These are phyloP conservation scores for Uronychia binucleata DNA, from an alignment of 73 alveolate species.

Conservation along the genomic window DNA sequence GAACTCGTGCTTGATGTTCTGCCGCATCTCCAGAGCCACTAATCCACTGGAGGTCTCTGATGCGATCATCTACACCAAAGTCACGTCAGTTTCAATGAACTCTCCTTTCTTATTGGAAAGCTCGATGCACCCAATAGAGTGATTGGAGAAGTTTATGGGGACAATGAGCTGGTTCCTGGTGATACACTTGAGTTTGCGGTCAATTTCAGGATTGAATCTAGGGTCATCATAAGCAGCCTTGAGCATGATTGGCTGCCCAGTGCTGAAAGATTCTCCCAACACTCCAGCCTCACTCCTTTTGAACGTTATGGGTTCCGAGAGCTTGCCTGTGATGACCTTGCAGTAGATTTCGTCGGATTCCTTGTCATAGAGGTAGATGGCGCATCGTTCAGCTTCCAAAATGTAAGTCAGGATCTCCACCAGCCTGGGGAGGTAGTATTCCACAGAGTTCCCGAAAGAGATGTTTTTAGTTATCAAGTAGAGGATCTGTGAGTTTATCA, in stretches of 20 bases:
- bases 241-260: background rate
- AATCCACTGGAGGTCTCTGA: conserved; percentile 32
- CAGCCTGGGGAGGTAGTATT: conserved; percentile 45
- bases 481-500: conserved; percentile 19
- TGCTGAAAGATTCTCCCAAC: background rate
- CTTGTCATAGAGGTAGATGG: conserved; percentile 29
- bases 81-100: conserved; percentile 24
- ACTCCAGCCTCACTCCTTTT: conserved; percentile 6
- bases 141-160: conserved; percentile 39
- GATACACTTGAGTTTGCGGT: conserved; percentile 2
- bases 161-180: conserved; percentile 27
- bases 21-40: conserved; percentile 42
- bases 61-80: conserved; percentile 3
- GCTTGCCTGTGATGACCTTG: conserved; percentile 54
- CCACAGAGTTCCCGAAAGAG: conserved; percentile 10
- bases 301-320: conserved; percentile 33
- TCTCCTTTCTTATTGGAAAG: conserved; percentile 43
- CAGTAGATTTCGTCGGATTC: conserved; percentile 36
- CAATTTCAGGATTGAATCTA: background rate
- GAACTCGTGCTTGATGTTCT: conserved; percentile 35
- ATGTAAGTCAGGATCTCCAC: conserved; percentile 44
- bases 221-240: background rate
- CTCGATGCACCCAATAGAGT: conserved; percentile 47
- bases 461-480: conserved; percentile 25
- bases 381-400: conserved; percentile 39